These are phyloP conservation scores for Coemansia furcata DNA, from an alignment of 192 early-diverging fungal species.

Conservation along the genomic window DNA sequence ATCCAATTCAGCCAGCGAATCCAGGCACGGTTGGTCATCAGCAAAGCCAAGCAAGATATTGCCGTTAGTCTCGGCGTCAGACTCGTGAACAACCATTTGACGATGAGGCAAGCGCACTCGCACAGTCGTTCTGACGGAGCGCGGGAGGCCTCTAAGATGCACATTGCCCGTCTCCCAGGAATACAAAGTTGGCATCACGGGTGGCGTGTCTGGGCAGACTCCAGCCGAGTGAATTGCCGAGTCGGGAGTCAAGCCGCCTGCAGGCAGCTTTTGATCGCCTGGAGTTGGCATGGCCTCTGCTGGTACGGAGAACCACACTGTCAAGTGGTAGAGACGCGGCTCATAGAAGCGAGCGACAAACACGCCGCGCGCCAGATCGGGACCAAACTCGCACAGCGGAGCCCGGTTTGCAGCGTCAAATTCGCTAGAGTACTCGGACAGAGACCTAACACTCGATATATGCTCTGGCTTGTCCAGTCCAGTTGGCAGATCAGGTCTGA, in stretches of 20 bases:
- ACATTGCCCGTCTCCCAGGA: conserved; percentile 14
- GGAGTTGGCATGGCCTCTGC: not conserved
- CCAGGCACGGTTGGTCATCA: not conserved
- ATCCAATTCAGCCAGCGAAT: not conserved
- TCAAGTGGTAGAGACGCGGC: conserved; percentile 7
- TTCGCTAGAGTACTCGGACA: not conserved
- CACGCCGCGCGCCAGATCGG: conserved; percentile 9
- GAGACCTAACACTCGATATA: not conserved
- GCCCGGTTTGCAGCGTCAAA: not conserved
- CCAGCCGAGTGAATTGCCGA: not conserved
- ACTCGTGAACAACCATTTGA: conserved; percentile 2
- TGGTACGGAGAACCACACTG: conserved; percentile 15
- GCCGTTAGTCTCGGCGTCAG: not conserved
- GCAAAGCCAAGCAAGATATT: conserved; percentile 2
- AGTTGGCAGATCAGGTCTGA: not conserved
- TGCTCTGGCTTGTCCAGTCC: not conserved
- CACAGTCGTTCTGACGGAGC: conserved; percentile 12
- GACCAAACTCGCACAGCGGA: conserved; percentile 10
- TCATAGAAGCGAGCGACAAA: conserved; percentile 14
- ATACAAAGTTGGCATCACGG: not conserved
- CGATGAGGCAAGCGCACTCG: conserved; percentile 24
- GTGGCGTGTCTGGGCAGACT: not conserved
- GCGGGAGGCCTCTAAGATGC: conserved; percentile 14
- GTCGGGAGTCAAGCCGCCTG: not conserved
- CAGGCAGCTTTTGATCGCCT: not conserved